Percentiles rank a stretch among this genome's conserved stretches.
Evolutionary conservation across 305 asterid species (phyloP).

Genomic region (Ilex paraguariensis): DNA sequence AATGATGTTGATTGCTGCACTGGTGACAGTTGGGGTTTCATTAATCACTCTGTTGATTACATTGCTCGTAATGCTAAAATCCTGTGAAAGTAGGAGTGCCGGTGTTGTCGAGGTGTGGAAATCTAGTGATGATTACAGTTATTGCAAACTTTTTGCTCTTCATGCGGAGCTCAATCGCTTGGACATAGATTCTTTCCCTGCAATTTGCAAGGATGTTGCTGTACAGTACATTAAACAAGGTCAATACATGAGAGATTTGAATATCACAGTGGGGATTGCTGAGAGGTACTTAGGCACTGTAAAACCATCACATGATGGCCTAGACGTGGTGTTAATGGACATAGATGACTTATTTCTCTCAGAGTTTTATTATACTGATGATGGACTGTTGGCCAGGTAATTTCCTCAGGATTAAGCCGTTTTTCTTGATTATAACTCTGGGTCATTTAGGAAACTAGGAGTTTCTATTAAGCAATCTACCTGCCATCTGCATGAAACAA

Average conservation of each 20-base stretch:
- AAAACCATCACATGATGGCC: constrained; percentile 34
- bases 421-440: no score
- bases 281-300: constrained; percentile 42
- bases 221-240: constrained; percentile 36
- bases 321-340: constrained; percentile 50
- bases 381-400: constrained; percentile 20
- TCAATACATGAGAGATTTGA: constrained; percentile 40
- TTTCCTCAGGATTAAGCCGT: neutral
- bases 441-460: no score
- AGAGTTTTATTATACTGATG: constrained; percentile 14
- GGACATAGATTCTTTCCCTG: constrained; percentile 29
- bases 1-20: constrained; percentile 45
- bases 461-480: no score
- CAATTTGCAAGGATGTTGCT: constrained; percentile 32
- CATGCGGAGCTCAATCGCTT: constrained; percentile 48
- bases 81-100: constrained; percentile 34
- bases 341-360: constrained; percentile 44
- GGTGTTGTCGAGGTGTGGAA: constrained; percentile 34
- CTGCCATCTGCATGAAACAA: no score
- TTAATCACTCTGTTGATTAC: constrained; percentile 40
- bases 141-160: constrained; percentile 37
- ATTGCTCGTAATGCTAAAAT: constrained; percentile 37
- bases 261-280: constrained; percentile 25
- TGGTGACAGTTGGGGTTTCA: constrained; percentile 42
- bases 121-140: constrained; percentile 17